Evolutionary conservation across 1,284 basidiomycete species (phyloP).

Genomic region (Apiotrichum mycotoxinovorans): DNA sequence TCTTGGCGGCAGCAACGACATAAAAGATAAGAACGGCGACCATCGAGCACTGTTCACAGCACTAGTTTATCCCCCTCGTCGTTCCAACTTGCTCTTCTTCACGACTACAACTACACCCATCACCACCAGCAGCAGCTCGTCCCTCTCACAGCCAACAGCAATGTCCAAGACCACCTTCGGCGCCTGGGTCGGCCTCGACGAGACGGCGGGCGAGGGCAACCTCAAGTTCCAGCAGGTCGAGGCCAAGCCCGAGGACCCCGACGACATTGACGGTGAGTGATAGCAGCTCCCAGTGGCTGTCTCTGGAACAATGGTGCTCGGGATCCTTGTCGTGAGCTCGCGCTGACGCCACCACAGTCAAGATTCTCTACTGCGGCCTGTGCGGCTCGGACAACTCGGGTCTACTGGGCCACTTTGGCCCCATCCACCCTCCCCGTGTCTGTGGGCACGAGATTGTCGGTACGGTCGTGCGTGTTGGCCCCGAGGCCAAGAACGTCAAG

Average conservation of each 20-base stretch:
- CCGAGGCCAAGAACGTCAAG: slow-evolving; percentile 26
- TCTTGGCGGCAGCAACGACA: too few species aligned
- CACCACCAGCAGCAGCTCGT: background rate
- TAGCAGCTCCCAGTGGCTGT: too few species aligned
- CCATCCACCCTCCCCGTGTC: slow-evolving; percentile 1
- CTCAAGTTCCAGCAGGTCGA: slow-evolving; percentile 43
- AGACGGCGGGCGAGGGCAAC: slow-evolving; percentile 44
- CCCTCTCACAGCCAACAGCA: background rate
- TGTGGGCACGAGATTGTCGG: slow-evolving; percentile 37
- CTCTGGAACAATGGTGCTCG: too few species aligned
- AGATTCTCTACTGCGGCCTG: slow-evolving; percentile 19
- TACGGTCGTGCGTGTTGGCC: slow-evolving; percentile 27
- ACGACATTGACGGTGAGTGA: slow-evolving; percentile 49
- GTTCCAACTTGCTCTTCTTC: background rate
- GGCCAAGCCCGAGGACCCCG: slow-evolving; percentile 47
- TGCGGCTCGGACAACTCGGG: slow-evolving; percentile 19
- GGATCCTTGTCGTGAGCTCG: too few species aligned
- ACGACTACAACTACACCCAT: background rate
- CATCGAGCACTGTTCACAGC: too few species aligned
- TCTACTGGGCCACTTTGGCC: slow-evolving; percentile 19
- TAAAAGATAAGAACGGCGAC: too few species aligned
- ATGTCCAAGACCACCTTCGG: slow-evolving; percentile 14
- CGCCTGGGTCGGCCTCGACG: slow-evolving; percentile 44
- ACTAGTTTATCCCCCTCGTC: too few species aligned
- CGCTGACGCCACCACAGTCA: slow-evolving; percentile 14